Evolutionary conservation across 192 early-diverging fungal genomes (phyloP).

Genomic region (Dissophora ornata): DNA sequence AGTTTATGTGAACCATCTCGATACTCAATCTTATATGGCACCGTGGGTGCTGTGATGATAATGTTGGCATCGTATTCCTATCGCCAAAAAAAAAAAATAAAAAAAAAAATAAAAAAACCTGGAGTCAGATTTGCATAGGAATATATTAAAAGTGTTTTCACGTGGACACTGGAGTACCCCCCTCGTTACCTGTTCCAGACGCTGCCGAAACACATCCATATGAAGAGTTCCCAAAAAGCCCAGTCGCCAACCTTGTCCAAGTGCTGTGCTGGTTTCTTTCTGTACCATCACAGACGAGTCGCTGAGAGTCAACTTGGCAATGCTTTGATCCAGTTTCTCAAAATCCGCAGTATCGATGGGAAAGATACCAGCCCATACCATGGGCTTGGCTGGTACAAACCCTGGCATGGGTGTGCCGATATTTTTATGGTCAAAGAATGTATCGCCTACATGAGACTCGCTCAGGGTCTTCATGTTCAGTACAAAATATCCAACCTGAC

Average conservation of each 20-base stretch:
- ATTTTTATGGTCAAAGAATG: conserved; percentile 80
- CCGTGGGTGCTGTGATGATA: conserved; percentile 93
- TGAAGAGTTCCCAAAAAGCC: conserved; percentile 97
- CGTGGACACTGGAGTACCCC: no score
- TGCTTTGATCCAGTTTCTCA: conserved; percentile 87
- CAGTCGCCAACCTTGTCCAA: conserved; percentile 96
- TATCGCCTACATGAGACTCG: conserved; percentile 96
- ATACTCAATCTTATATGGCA: conserved; percentile 81
- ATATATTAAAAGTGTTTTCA: no score
- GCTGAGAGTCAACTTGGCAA: conserved; percentile 94
- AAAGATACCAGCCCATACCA: conserved; percentile 96
- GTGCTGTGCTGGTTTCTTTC: conserved; percentile 83
- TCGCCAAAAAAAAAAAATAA: background rate
- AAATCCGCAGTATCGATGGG: conserved; percentile 93
- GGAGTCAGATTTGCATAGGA: no score
- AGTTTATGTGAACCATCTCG: conserved; percentile 57
- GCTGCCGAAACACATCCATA: conserved; percentile 98
- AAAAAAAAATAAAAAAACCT: conserved; percentile 1
- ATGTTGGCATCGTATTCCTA: conserved; percentile 92
- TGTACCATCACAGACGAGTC: conserved; percentile 92
- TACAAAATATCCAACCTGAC: conserved; percentile 92
- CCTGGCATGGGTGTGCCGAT: conserved; percentile 83
- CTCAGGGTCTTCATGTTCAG: conserved; percentile 93
- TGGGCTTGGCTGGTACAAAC: conserved; percentile 94
- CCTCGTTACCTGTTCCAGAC: conserved; percentile 86